Conservation (phyloP, 257 asterid species). For the Gentiana macrophylla region DNA sequence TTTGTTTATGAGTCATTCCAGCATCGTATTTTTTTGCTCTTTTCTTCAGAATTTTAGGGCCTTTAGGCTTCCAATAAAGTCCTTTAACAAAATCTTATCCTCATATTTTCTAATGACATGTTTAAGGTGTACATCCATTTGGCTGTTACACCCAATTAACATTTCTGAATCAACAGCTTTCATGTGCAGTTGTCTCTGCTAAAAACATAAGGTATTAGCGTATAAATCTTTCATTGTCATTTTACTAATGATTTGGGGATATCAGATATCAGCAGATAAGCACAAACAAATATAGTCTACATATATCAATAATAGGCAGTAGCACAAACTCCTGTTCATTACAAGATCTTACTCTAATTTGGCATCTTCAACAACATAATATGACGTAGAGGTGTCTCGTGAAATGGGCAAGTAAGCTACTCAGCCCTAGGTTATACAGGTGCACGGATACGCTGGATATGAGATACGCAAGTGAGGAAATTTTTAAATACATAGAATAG, state of each 20-base stretch:
- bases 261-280: slow-evolving; percentile 54
- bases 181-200: slow-evolving; percentile 14
- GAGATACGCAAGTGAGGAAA: no score
- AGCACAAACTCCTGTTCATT: no score
- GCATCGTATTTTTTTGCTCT: slow-evolving; percentile 42
- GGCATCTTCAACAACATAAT: no score
- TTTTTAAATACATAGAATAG: no score
- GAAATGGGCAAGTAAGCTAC: no score
- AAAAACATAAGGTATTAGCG: slow-evolving; percentile 27
- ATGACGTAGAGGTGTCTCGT: no score
- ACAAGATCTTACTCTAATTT: no score
- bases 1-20: slow-evolving; percentile 28
- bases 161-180: slow-evolving; percentile 26
- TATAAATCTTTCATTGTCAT: slow-evolving; percentile 33
- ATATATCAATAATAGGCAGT: no score
- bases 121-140: slow-evolving; percentile 29
- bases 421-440: no score
- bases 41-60: slow-evolving; percentile 34
- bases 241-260: slow-evolving; percentile 29
- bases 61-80: slow-evolving; percentile 58
- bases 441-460: no score
- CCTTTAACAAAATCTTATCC: slow-evolving; percentile 60
- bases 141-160: slow-evolving; percentile 14
- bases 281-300: slow-evolving; percentile 32
- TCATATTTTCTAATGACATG: slow-evolving; percentile 50